These are phyloP conservation scores for Plectosphaerella plurivora DNA, from an alignment of 2,329 filamentous ascomycete genomes.

Conservation along the genomic window DNA sequence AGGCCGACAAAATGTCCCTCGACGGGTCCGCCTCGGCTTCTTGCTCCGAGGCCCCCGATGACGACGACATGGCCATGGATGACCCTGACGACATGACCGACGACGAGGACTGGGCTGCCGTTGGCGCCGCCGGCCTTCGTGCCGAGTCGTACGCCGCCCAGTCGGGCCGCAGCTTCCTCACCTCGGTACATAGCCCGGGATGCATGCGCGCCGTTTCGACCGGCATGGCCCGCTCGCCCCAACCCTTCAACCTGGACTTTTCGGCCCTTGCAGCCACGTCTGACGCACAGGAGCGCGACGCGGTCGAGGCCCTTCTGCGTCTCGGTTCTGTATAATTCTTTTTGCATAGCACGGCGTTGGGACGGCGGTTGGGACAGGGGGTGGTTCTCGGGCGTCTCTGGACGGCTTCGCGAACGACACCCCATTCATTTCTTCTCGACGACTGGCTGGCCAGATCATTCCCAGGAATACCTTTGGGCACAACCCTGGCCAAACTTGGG, in stretches of 20 bases:
- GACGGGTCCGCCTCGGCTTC: conserved; percentile 67
- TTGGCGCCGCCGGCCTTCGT: conserved; percentile 81
- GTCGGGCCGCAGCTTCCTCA: conserved; percentile 36
- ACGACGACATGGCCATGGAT: conserved; percentile 61
- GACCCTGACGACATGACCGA: conserved; percentile 86
- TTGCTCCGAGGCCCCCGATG: conserved; percentile 69
- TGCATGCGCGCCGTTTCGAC: conserved; percentile 45
- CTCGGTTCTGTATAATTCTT: conserved; percentile 73
- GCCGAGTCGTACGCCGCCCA: conserved; percentile 59
- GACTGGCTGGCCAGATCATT: conserved; percentile 18
- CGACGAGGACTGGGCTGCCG: conserved; percentile 91
- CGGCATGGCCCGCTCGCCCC: conserved; percentile 51
- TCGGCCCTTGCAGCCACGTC: conserved; percentile 46
- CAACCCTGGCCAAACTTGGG: conserved; percentile 15
- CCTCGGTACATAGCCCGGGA: conserved; percentile 43
- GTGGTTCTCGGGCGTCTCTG: conserved; percentile 6
- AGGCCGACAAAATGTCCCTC: conserved; percentile 93
- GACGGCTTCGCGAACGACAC: conserved; percentile 2
- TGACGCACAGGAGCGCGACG: conserved; percentile 73
- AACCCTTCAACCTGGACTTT: conserved; percentile 46
- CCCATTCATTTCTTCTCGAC: neutral
- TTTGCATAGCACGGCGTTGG: conserved; percentile 52
- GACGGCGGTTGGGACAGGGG: conserved; percentile 12
- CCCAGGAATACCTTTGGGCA: conserved; percentile 19
- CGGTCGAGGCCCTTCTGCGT: conserved; percentile 73